Base-by-base conservation (phyloP, 352 stramenopile species). In the Phytophthora tubulina region DNA sequence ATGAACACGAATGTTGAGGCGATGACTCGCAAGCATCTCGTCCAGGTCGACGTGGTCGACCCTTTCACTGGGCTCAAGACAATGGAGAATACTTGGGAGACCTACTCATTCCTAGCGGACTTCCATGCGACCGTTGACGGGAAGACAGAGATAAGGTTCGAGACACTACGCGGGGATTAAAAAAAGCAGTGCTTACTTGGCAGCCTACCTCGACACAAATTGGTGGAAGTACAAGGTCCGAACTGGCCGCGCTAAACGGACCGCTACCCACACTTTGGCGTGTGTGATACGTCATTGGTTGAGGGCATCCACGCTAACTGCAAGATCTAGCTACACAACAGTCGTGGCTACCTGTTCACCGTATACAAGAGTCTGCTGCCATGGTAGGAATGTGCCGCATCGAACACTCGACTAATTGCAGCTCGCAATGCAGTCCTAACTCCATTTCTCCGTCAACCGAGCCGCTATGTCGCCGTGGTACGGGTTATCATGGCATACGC, bases 251-350 rank as follows among this genome's bases (percentile, higher is more conserved):
- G 35, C 27, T 67, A 46, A 46, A 59, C 59, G 1, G 46, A 67
- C 7, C 33, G 27, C 1, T 67, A 67, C 31, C 35, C 11, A 2
- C 60, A 60, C 30, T 67, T 60, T 45, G 48, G 49, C 0, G 38
- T 54, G 6, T 31, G 39, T 4, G 38, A 67, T 30, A 67, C 60
- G 4, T 67, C 49, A 4, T 4, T 59, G 8, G 38, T 54, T 11
- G 60, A 67, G 27, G 60, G 48, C 1, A 60, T 36, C 10, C 60
- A 67, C 10, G 30, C 39, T 6, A 67, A 54, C 48, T 46, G 48
- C 39, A 67, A 59, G 17, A 5, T 3, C 1, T 67, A 49, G 49
- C 13, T 67, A 38, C 60, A 39, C 4, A 15, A 44, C 38, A 44
- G 38, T 44, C 38, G 38, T 9, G 21, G 21, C 21, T 21, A 1